Evolutionary conservation across 2,329 filamentous ascomycete species (phyloP).

Genomic region (Exserohilum rostratum): DNA sequence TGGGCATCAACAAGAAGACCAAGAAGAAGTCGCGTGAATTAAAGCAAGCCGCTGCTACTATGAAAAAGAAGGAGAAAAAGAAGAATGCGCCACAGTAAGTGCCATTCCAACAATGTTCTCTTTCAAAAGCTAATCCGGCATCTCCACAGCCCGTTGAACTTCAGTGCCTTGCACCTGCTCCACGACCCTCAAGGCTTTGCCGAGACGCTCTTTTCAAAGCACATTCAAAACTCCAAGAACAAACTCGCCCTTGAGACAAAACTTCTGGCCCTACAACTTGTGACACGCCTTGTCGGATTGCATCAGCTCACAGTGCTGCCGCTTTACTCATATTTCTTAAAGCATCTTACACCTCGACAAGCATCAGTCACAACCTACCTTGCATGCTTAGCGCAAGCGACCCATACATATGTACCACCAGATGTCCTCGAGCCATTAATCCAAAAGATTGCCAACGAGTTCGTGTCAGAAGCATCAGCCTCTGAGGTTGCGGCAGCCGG

Average conservation of each 20-base stretch:
- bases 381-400: conserved; percentile 88
- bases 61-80: conserved; percentile 81
- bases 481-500: conserved; percentile 90
- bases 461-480: conserved; percentile 92
- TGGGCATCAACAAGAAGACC: conserved; percentile 93
- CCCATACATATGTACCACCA: conserved; percentile 88
- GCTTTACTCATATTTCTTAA: conserved; percentile 77
- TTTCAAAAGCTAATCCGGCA: background rate
- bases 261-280: conserved; percentile 85
- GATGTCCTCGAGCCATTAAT: conserved; percentile 90
- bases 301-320: conserved; percentile 90
- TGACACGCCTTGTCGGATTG: conserved; percentile 87
- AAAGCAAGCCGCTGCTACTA: conserved; percentile 78
- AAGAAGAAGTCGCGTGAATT: conserved; percentile 83
- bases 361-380: conserved; percentile 91
- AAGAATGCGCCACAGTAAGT: conserved; percentile 75
- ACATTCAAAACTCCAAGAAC: conserved; percentile 84
- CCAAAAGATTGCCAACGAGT: conserved; percentile 97
- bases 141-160: conserved; percentile 71
- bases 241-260: conserved; percentile 89
- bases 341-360: conserved; percentile 55
- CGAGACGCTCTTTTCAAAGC: conserved; percentile 86
- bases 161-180: conserved; percentile 90
- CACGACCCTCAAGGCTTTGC: conserved; percentile 95
- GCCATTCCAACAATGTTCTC: no score